Conservation (phyloP, 257 asterid genomes). For the Petrea volubilis region DNA sequence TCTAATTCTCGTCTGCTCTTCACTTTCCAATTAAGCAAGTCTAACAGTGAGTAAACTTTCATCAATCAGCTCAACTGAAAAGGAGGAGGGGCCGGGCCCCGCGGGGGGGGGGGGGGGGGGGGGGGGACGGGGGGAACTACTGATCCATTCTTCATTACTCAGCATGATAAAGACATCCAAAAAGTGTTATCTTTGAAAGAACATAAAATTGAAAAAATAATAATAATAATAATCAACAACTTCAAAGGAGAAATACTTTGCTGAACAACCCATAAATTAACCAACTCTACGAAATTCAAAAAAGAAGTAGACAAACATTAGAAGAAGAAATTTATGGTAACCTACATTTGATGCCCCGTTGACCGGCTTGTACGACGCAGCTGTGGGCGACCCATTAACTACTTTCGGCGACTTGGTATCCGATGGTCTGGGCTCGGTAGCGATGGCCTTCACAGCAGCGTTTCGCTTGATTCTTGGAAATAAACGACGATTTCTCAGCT, state of each 20-base stretch:
- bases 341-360: conserved; percentile 75
- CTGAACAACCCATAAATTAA: neutral
- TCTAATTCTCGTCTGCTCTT: neutral
- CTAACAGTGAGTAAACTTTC: conserved; percentile 2
- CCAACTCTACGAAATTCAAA: neutral
- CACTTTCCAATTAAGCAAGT: conserved; percentile 21
- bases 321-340: neutral
- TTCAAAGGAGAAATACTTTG: neutral
- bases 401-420: conserved; percentile 39
- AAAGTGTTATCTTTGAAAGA: too few relatives aligned
- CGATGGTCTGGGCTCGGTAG: conserved; percentile 81
- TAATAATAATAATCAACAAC: too few relatives aligned
- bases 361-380: conserved; percentile 53
- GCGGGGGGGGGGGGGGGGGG: too few relatives aligned
- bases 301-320: neutral
- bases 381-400: conserved; percentile 44
- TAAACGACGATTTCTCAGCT: conserved; percentile 25
- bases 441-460: conserved; percentile 70
- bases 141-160: conserved; percentile 5
- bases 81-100: neutral
- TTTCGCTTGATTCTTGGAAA: conserved; percentile 32
- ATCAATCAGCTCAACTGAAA: conserved; percentile 8
- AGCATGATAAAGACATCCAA: neutral
- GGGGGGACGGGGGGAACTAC: too few relatives aligned
- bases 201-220: too few relatives aligned